Evolutionary conservation across 1,284 basidiomycete species (phyloP), one percentile per base, ranked within the genome.

Genomic region (Ganoderma multipileum): DNA sequence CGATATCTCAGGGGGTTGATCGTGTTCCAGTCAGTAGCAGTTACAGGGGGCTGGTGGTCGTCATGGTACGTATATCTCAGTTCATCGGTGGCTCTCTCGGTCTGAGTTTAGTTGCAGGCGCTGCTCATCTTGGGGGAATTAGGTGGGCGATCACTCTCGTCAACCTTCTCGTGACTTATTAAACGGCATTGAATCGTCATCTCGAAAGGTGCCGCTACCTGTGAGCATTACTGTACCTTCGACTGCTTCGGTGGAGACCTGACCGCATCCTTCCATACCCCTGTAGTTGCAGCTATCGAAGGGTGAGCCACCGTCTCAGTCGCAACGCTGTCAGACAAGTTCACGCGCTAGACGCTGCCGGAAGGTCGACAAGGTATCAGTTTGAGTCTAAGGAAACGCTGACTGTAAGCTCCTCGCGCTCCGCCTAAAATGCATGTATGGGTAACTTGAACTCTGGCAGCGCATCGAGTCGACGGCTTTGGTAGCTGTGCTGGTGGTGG

Each of bases 381-480:
- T n/a, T 12, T 18, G n/a, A 7, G 30, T 36, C 55, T 23, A 18
- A 23, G 12, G n/a, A 33, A 58, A 23, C 20, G 33, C 12, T 58
- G 55, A 58, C 55, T 11, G 55, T 38, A 23, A 12, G 55, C 11
- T 11, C 9, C 33, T 58, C 36, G 20, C 20, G 7, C 36, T n/a
- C 55, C 23, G 20, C 30, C 20, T 55, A 28, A 8, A 30, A n/a
- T 23, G 52, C 2, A 54, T 20, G 52, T 12, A 30, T 30, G 52
- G 54, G 30, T 55, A 8, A 33, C 11, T n/a, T 11, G 23, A 18
- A 33, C 30, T 14, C 9, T 5, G 20, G 36, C 20, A 58, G 55
- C 55, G 33, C 9, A 58, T 58, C 33, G 55, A 58, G 36, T 58
- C 55, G 33, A 58, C 36, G 16, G 55, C 55, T 23, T 33, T 58